Evolutionary conservation across 2,329 filamentous ascomycete genomes (phyloP), one percentile per base, ranked within the genome.

Genomic region (Xylariomycetidae sp.): DNA sequence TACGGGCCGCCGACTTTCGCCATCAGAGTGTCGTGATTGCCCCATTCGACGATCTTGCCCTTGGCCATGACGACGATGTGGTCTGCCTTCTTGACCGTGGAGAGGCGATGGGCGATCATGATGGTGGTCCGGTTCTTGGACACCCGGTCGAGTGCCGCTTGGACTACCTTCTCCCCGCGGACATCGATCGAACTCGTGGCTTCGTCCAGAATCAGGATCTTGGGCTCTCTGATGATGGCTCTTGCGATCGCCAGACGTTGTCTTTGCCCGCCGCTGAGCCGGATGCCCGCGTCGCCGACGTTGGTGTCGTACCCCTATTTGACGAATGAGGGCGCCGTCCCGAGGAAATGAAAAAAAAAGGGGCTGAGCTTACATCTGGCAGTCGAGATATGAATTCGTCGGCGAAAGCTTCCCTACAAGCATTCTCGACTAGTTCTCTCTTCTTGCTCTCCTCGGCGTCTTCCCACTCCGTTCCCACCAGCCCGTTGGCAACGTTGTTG

Each of bases 11-110:
- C 67, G 5, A 77, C 64, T 14, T 69, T 62, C 1, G 65, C 57
- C 14, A 94, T 67, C 1, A 94, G 70, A 30, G 74, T 72, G 9
- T 87, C 76, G 43, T 94, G 88, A 1, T 74, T 88, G 0, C 87
- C 87, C 50, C 80, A 69, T 54, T 94, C 85, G 6, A 82, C 70
- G 0, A 88, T 74, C 31, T 72, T 64, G 3, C 88, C 87, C 48
- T 82, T 58, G 10, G 54, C 49, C 33, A 65, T 54, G 13, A 64
- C 61, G 5, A 63, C 56, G n/a, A 65, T 64, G 19, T 62, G 60
- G 36, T 64, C 58, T 0, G 62, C 61, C 19, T 59, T 59, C 31
- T 63, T 59, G 20, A 69, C 58, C 0, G 79, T 78, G 17, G 72
- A 75, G 0, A 80, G 62, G 60, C 77, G 14, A 53, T 81, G 77